Percentiles rank a stretch among this genome's conserved stretches.
phyloP scores from a whole-genome alignment of 129 eudicot species.

The Kitagawia praeruptora region DNA sequence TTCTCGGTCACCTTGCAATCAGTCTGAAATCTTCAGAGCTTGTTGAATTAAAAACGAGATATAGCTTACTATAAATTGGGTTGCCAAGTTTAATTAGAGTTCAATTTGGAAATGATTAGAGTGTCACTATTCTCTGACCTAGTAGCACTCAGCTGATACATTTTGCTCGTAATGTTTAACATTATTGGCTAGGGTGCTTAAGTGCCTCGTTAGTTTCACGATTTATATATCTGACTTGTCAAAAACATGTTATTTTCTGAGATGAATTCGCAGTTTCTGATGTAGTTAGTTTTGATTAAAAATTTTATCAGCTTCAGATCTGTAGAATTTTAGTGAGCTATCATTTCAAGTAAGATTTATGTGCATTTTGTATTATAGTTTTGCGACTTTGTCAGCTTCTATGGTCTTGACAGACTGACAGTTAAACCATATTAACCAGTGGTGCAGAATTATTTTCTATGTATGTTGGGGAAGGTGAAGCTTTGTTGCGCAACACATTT shows the following conservation, averaged over 20 bases:
- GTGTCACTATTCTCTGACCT: not conserved
- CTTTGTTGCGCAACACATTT: constrained; percentile 77
- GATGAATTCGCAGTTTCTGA: not conserved
- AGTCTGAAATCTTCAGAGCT: not conserved
- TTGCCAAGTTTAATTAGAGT: not conserved
- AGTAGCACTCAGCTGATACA: not conserved
- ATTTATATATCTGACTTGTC: not conserved
- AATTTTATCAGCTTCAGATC: not conserved
- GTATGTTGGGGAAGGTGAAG: constrained; percentile 99
- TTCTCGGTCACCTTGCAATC: not conserved
- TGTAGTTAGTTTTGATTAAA: not conserved
- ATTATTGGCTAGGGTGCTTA: not conserved
- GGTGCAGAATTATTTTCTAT: constrained; percentile 88
- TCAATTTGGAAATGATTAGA: not conserved
- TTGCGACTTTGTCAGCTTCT: not conserved
- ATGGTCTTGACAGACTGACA: constrained; percentile 15
- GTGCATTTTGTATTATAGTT: not conserved
- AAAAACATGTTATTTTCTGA: no score
- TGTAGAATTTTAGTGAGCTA: not conserved
- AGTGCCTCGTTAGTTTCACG: not conserved
- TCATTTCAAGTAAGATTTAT: not conserved
- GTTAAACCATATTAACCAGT: constrained; percentile 29
- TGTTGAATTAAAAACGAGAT: not conserved
- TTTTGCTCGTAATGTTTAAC: not conserved
- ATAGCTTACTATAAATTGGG: not conserved